Evolutionary conservation across 164 flowering plant species (phyloP).

Genomic region (Tetracentron sinense): DNA sequence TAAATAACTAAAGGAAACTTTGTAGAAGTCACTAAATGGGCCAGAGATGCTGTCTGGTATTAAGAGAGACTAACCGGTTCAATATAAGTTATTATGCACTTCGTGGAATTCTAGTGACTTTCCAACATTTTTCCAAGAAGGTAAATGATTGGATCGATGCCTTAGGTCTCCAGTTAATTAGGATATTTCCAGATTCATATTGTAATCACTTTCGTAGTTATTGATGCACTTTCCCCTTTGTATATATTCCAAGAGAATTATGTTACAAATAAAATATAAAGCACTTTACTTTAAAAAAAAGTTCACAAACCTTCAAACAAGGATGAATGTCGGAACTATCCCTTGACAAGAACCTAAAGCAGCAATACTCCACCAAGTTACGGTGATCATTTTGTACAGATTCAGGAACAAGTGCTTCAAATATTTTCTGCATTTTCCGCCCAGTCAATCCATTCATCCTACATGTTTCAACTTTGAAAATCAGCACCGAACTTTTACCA

Average conservation of each 20-base stretch:
- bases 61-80: no score
- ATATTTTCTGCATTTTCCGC: constrained; percentile 75
- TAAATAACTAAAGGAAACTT: no score
- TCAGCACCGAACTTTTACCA: neutral
- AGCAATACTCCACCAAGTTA: constrained; percentile 86
- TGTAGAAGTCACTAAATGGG: no score
- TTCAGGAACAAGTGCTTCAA: constrained; percentile 72
- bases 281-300: neutral
- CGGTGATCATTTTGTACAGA: constrained; percentile 57
- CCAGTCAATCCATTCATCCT: constrained; percentile 98
- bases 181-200: no score
- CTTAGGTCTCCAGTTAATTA: no score
- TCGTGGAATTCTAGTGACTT: no score
- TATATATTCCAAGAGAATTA: neutral
- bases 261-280: neutral
- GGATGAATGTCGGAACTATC: constrained; percentile 83
- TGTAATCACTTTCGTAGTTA: no score
- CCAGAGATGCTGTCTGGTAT: no score
- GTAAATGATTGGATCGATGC: no score
- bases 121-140: no score
- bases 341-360: constrained; percentile 93
- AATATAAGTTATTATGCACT: no score
- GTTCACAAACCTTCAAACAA: constrained; percentile 66
- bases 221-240: no score
- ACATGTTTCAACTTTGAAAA: constrained; percentile 26